These are phyloP conservation scores for Cladorrhinum sp. DNA, from an alignment of 2,329 filamentous ascomycete genomes.

Conservation along the genomic window DNA sequence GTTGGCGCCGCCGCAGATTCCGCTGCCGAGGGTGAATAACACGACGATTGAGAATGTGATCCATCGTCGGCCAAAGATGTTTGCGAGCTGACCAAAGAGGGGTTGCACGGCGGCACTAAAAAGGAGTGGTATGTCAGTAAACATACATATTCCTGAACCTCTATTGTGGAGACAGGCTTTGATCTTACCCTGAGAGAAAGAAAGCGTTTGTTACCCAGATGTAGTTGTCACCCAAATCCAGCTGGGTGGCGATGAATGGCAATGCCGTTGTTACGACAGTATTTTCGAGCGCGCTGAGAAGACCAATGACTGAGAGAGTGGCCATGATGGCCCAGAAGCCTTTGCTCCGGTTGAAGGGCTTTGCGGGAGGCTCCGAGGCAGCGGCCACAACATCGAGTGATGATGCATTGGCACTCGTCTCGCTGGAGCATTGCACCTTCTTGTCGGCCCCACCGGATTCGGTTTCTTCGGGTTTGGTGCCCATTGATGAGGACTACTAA, in stretches of 20 bases:
- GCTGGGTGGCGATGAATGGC: conserved; percentile 26
- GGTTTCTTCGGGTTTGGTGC: too few species aligned
- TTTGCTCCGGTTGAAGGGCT: not conserved
- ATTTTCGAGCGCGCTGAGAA: conserved; percentile 29
- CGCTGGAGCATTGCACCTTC: too few species aligned
- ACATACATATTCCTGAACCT: not conserved
- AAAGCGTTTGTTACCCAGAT: conserved; percentile 31
- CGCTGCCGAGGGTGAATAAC: conserved; percentile 28
- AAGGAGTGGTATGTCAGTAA: not conserved
- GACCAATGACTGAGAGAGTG: conserved; percentile 15
- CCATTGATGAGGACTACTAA: too few species aligned
- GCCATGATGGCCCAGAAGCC: not conserved
- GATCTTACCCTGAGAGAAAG: conserved; percentile 26
- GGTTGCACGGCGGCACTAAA: conserved; percentile 26
- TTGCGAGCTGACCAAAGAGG: conserved; percentile 27
- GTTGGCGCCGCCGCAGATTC: conserved; percentile 31
- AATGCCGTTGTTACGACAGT: conserved; percentile 34
- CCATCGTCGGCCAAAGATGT: conserved; percentile 29
- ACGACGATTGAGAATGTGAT: conserved; percentile 16
- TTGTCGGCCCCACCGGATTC: not conserved
- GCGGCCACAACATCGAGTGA: not conserved
- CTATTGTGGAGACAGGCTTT: not conserved
- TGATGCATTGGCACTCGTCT: not conserved
- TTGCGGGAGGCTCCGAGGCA: not conserved
- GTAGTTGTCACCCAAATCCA: conserved; percentile 24